Percentiles rank a stretch among this genome's conserved stretches.
phyloP scores from a whole-genome alignment of 768 basidiomycete species.

The Psilocybe cubensis region DNA sequence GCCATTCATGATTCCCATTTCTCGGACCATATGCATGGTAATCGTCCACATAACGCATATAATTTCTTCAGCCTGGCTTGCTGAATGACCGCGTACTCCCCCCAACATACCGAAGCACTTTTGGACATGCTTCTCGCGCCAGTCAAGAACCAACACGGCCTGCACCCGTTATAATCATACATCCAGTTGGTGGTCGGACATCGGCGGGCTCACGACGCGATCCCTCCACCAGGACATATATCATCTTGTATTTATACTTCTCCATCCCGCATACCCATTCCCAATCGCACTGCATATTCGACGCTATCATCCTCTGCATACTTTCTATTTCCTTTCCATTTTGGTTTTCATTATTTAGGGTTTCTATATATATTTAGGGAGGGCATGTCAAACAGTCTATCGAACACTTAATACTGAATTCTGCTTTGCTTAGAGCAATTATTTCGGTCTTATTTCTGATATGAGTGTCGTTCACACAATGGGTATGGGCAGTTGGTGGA shows the following conservation, averaged over 20 bases:
- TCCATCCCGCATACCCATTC: not conserved
- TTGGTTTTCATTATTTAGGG: slow-evolving; percentile 7
- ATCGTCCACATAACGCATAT: not conserved
- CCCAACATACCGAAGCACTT: not conserved
- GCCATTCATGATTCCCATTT: not conserved
- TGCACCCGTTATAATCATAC: not conserved
- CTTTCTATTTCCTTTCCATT: not conserved
- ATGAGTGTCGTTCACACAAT: not conserved
- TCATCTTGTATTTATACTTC: not conserved
- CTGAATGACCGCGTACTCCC: not conserved
- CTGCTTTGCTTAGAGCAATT: not conserved
- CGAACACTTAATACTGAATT: not conserved
- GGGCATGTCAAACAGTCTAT: not conserved
- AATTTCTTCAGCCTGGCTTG: slow-evolving; percentile 6
- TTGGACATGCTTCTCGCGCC: not conserved
- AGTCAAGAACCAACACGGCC: not conserved
- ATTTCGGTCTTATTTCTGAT: not conserved
- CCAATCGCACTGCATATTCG: not conserved
- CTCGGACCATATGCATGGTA: not conserved
- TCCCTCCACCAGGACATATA: not conserved
- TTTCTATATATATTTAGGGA: slow-evolving; percentile 4
- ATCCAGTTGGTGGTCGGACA: not conserved
- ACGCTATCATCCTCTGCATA: not conserved
- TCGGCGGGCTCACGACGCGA: not conserved
- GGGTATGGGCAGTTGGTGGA: not conserved